A percentile compares a stretch with the other conserved stretches of the same genome.
Conservation (phyloP, 305 asterid species). For the Fraxinus floribunda region DNA sequence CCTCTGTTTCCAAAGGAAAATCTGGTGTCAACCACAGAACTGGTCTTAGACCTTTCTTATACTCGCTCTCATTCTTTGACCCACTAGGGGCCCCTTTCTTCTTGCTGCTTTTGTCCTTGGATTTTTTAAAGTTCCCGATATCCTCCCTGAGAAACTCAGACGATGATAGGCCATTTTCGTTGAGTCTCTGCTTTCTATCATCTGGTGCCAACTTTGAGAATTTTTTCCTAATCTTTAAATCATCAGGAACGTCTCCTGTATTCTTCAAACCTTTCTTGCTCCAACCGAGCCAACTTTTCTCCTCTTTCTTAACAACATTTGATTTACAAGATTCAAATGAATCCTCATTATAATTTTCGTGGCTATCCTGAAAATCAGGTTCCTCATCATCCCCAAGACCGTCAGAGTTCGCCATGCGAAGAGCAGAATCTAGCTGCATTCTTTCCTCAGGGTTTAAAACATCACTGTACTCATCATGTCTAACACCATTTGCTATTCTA, state of each 20-base stretch:
- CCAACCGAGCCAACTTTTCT: conserved; percentile 96
- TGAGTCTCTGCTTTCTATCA: conserved; percentile 62
- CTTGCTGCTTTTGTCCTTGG: neutral
- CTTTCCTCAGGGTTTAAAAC: conserved; percentile 77
- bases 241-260: conserved; percentile 67
- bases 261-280: conserved; percentile 73
- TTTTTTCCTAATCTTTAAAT: conserved; percentile 63
- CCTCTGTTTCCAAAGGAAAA: conserved; percentile 90
- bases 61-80: conserved; percentile 48
- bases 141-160: conserved; percentile 73
- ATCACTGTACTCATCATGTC: conserved; percentile 50
- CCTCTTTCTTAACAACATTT: conserved; percentile 47
- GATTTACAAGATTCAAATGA: neutral
- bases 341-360: neutral
- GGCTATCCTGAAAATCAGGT: neutral
- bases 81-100: conserved; percentile 35
- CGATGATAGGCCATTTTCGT: conserved; percentile 56
- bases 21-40: conserved; percentile 97
- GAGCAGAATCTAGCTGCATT: conserved; percentile 90
- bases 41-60: conserved; percentile 68
- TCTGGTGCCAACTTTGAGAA: conserved; percentile 69
- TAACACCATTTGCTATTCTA: conserved; percentile 56
- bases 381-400: conserved; percentile 23
- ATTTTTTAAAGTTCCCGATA: conserved; percentile 34
- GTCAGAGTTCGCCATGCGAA: conserved; percentile 41